Conservation (phyloP, 306 rosid genomes). For the Adenanthera pavonina region DNA sequence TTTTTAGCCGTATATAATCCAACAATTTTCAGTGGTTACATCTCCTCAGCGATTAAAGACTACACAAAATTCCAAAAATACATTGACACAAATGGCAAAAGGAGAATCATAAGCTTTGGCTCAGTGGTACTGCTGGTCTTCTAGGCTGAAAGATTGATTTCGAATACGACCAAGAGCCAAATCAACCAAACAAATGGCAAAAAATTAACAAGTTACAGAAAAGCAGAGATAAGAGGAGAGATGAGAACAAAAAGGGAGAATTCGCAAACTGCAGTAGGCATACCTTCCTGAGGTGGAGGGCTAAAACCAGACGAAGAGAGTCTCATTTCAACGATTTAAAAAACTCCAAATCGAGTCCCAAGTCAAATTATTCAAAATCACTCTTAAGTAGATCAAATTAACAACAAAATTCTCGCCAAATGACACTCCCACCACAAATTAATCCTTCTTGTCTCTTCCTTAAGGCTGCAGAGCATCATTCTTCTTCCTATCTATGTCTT, state of each 20-base stretch:
- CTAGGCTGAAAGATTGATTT: not conserved
- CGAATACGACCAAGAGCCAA: not conserved
- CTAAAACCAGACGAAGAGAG: constrained; percentile 23
- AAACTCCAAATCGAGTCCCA: not conserved
- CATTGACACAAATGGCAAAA: not conserved
- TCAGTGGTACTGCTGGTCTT: not conserved
- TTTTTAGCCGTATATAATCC: not conserved
- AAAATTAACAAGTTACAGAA: not conserved
- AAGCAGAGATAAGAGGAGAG: not conserved
- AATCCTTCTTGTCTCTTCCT: constrained; percentile 16
- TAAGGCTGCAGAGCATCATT: constrained; percentile 8
- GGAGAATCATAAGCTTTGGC: not conserved
- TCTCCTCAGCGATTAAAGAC: not conserved
- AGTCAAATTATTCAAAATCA: constrained; percentile 5
- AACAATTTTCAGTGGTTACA: not conserved
- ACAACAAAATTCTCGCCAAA: not conserved
- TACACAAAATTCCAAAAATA: not conserved
- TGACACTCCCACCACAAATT: constrained; percentile 22
- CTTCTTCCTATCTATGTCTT: not conserved
- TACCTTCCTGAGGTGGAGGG: constrained; percentile 19
- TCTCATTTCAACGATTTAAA: constrained; percentile 4
- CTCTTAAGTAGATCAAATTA: not conserved
- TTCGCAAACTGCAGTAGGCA: not conserved
- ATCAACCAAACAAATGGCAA: not conserved
- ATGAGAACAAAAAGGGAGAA: not conserved